Conservation (phyloP, 768 basidiomycete species). For the Hemileccinum impolitum region DNA sequence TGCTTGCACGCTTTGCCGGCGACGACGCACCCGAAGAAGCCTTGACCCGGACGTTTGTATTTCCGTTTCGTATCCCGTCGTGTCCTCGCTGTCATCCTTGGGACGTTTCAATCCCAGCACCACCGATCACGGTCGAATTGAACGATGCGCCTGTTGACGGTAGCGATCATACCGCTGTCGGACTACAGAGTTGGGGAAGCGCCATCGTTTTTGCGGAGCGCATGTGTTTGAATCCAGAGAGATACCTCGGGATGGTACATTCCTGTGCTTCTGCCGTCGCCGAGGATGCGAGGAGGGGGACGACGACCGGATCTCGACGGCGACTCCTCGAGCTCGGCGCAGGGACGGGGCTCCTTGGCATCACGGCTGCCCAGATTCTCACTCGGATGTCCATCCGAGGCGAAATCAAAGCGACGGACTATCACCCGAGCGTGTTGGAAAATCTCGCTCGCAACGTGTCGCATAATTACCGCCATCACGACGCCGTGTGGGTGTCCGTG, state of each 20-base stretch:
- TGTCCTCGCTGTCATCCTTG: not conserved
- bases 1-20: constrained; percentile 52
- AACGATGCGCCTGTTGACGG: constrained; percentile 65
- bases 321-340: constrained; percentile 79
- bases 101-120: not conserved
- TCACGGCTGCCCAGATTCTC: constrained; percentile 54
- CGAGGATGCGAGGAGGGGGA: too few species aligned
- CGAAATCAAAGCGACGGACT: constrained; percentile 68
- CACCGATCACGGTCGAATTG: constrained; percentile 47
- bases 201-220: constrained; percentile 67
- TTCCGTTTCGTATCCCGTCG: constrained; percentile 33
- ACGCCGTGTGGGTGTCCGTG: constrained; percentile 41
- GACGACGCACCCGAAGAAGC: constrained; percentile 39
- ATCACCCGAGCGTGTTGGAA: constrained; percentile 67
- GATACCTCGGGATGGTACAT: constrained; percentile 33
- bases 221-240: constrained; percentile 48
- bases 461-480: constrained; percentile 37
- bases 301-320: constrained; percentile 11
- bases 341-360: constrained; percentile 81
- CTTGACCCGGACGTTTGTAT: constrained; percentile 51
- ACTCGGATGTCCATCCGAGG: constrained; percentile 12
- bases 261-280: not conserved
- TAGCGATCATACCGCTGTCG: constrained; percentile 75
- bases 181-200: constrained; percentile 83
- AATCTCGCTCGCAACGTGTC: constrained; percentile 63